These are phyloP conservation scores for Colletotrichum plurivorum DNA, from an alignment of 2,329 filamentous ascomycete genomes.

Conservation along the genomic window DNA sequence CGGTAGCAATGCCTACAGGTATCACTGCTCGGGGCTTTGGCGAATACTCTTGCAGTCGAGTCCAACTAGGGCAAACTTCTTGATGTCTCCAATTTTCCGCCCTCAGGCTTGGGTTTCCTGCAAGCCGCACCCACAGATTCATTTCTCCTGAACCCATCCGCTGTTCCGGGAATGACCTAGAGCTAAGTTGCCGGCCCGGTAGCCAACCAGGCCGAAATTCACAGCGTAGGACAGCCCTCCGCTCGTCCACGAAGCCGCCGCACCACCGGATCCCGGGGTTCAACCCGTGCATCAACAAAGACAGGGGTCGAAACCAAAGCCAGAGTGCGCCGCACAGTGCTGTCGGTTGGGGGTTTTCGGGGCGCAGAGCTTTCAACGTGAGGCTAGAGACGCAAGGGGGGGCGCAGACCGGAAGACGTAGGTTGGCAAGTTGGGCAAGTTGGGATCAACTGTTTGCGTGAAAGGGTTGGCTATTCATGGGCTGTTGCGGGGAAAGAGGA, in stretches of 20 bases:
- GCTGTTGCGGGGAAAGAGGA: conserved; percentile 28
- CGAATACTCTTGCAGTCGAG: background rate
- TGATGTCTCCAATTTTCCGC: background rate
- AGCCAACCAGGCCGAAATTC: conserved; percentile 6
- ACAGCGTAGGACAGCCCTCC: conserved; percentile 12
- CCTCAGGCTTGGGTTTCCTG: too few species aligned
- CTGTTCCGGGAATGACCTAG: conserved; percentile 21
- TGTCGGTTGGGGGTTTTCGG: background rate
- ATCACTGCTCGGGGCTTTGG: background rate
- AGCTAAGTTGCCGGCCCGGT: conserved; percentile 7
- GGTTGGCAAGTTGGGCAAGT: conserved; percentile 14
- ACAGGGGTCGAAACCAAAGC: background rate
- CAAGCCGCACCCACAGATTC: background rate
- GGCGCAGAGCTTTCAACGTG: conserved; percentile 34
- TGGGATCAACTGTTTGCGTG: conserved; percentile 24
- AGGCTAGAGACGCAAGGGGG: conserved; percentile 7
- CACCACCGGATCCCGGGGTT: conserved; percentile 24
- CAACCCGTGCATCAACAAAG: conserved; percentile 19
- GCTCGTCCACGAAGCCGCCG: conserved; percentile 36
- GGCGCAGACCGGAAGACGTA: conserved; percentile 8
- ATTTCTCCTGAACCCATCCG: conserved; percentile 6
- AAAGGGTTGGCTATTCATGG: conserved; percentile 26
- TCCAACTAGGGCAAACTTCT: background rate
- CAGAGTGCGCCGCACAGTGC: conserved; percentile 13
- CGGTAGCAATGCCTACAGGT: background rate